Conservation (phyloP, 2,329 filamentous ascomycete species). For the Fusarium piperis region DNA sequence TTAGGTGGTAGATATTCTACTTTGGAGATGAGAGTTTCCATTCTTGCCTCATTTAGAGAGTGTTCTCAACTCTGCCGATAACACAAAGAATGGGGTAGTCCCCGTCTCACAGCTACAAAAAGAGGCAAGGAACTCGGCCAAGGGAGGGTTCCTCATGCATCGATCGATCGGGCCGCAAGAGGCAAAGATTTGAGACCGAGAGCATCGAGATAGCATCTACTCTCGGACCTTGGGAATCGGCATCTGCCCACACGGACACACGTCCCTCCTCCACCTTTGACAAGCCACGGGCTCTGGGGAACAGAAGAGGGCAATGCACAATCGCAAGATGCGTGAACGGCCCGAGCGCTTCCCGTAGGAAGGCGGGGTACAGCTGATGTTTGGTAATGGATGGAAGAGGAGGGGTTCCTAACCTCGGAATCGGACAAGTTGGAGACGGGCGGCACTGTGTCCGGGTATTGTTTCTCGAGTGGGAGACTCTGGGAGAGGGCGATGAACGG, state of each 20-base stretch:
- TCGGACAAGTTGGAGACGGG: slow-evolving; percentile 1
- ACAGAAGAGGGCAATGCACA: background rate
- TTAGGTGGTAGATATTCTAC: background rate
- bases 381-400: slow-evolving; percentile 2
- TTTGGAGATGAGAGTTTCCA: background rate
- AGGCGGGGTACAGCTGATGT: slow-evolving; percentile 10
- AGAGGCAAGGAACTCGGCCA: background rate
- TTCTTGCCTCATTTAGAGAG: background rate
- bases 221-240: slow-evolving; percentile 31
- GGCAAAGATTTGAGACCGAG: slow-evolving; percentile 19
- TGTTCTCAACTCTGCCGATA: background rate
- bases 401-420: slow-evolving; percentile 14
- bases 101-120: background rate
- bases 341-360: background rate
- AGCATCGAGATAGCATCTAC: slow-evolving; percentile 2
- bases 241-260: slow-evolving; percentile 9
- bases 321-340: background rate
- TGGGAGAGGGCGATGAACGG: background rate
- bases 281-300: background rate
- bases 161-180: background rate
- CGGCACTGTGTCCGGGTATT: slow-evolving; percentile 36
- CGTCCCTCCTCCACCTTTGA: background rate
- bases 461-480: slow-evolving; percentile 6
- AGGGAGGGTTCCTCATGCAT: background rate
- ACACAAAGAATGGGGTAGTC: background rate